Conservation (phyloP, 495 filamentous ascomycete genomes). For the Staphylotrichum tortipilum region DNA sequence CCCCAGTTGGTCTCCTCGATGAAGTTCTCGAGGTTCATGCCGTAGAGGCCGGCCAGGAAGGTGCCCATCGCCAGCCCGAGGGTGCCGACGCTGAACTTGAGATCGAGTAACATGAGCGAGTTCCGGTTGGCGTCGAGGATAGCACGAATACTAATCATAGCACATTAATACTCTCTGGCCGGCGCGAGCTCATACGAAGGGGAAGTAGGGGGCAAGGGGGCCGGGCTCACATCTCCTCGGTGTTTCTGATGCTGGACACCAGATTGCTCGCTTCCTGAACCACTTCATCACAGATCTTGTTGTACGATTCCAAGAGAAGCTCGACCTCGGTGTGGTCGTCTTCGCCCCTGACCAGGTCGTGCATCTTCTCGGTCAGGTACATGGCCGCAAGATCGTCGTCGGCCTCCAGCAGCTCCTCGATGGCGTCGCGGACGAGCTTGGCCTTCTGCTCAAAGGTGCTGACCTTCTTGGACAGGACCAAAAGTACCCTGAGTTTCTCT, state of each 20-base stretch:
- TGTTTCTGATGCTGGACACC: conserved; percentile 93
- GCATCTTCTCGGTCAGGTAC: conserved; percentile 83
- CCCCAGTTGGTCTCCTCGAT: conserved; percentile 92
- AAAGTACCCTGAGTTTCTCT: conserved; percentile 79
- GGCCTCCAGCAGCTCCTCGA: conserved; percentile 93
- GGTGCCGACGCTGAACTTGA: conserved; percentile 93
- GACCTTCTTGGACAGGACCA: conserved; percentile 89
- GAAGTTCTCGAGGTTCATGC: conserved; percentile 99
- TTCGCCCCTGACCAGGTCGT: conserved; percentile 63
- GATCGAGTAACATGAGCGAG: conserved; percentile 92
- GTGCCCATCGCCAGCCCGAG: conserved; percentile 86
- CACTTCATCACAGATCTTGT: conserved; percentile 96
- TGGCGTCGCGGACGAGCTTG: conserved; percentile 84
- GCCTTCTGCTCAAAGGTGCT: conserved; percentile 98
- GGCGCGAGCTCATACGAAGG: too few relatives aligned
- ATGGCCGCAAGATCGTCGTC: conserved; percentile 92
- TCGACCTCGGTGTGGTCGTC: conserved; percentile 95
- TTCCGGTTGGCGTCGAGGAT: conserved; percentile 98
- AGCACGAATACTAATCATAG: conserved; percentile 64
- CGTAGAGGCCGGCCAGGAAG: conserved; percentile 92
- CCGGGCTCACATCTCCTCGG: conserved; percentile 85
- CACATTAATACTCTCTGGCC: neutral
- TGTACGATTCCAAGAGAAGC: conserved; percentile 92
- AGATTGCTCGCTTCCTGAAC: conserved; percentile 89
- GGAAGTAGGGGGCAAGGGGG: neutral